Conservation (phyloP, 495 filamentous ascomycete genomes). For the Durotheca rogersii region DNA sequence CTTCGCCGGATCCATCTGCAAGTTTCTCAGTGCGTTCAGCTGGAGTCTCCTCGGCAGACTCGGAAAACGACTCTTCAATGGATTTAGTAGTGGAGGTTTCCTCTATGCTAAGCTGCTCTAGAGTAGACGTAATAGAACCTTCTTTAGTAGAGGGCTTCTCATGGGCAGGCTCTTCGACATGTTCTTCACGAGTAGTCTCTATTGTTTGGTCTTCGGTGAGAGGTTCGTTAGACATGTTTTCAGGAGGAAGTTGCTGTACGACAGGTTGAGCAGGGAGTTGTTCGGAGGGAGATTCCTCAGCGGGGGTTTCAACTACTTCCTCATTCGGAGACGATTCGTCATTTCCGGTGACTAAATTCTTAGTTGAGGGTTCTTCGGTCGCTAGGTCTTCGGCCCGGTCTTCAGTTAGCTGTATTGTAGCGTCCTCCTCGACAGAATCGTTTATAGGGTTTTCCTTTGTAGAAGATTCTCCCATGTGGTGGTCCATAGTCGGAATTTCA, state of each 20-base stretch:
- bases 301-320: slow-evolving; percentile 2
- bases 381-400: slow-evolving; percentile 1
- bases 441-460: too few relatives aligned
- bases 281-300: slow-evolving; percentile 13
- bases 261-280: too few relatives aligned
- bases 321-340: too few relatives aligned
- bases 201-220: neutral
- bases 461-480: too few relatives aligned
- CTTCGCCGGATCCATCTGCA: slow-evolving; percentile 1
- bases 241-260: too few relatives aligned
- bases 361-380: neutral
- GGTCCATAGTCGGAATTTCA: too few relatives aligned
- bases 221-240: neutral
- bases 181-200: slow-evolving; percentile 2
- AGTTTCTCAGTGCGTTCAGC: neutral
- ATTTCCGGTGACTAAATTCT: too few relatives aligned
- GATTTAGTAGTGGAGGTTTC: neutral
- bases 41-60: neutral
- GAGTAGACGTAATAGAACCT: too few relatives aligned
- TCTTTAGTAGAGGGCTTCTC: neutral
- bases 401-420: slow-evolving; percentile 7
- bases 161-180: neutral
- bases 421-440: slow-evolving; percentile 17
- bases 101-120: neutral
- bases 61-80: neutral